Conservation (phyloP, 352 stramenopile species). For the Pythium pyrilobum region DNA sequence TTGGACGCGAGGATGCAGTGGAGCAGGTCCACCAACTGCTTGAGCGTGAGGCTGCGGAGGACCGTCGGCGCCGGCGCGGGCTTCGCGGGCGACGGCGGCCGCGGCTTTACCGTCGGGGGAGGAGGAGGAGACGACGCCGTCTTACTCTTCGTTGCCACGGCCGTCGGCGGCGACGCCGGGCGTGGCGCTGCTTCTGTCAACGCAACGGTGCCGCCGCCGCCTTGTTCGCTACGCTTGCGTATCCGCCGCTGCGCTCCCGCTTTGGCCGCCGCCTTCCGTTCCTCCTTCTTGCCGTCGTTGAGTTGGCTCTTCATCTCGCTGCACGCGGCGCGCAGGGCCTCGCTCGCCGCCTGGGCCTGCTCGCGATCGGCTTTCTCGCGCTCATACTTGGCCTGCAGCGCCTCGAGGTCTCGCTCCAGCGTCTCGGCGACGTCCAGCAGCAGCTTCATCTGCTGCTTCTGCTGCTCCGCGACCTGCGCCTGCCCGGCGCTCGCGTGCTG, state of each 20-base stretch:
- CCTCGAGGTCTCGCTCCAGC: conserved; percentile 55
- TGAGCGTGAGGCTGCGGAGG: conserved; percentile 55
- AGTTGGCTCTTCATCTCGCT: conserved; percentile 29
- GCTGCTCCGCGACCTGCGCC: conserved; percentile 15
- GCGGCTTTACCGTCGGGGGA: too few relatives aligned
- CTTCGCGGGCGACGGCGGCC: neutral
- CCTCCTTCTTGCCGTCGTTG: conserved; percentile 12
- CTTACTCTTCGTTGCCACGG: neutral
- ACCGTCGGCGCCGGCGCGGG: neutral
- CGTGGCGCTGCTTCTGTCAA: neutral
- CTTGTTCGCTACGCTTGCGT: neutral
- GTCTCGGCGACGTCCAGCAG: conserved; percentile 60
- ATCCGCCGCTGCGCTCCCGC: neutral
- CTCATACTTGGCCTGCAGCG: conserved; percentile 32
- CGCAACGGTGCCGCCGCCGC: too few relatives aligned
- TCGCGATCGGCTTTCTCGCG: conserved; percentile 43
- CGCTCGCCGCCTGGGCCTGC: conserved; percentile 41
- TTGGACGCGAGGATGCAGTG: conserved; percentile 74
- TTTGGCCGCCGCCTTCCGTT: too few relatives aligned
- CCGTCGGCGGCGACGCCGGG: neutral
- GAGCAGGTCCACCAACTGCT: conserved; percentile 74
- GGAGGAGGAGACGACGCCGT: too few relatives aligned
- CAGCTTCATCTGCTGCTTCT: conserved; percentile 47
- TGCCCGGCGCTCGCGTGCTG: conserved; percentile 10
- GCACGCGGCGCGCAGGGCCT: too few relatives aligned